Conservation (phyloP, 768 basidiomycete genomes). For the Russula earlei region DNA sequence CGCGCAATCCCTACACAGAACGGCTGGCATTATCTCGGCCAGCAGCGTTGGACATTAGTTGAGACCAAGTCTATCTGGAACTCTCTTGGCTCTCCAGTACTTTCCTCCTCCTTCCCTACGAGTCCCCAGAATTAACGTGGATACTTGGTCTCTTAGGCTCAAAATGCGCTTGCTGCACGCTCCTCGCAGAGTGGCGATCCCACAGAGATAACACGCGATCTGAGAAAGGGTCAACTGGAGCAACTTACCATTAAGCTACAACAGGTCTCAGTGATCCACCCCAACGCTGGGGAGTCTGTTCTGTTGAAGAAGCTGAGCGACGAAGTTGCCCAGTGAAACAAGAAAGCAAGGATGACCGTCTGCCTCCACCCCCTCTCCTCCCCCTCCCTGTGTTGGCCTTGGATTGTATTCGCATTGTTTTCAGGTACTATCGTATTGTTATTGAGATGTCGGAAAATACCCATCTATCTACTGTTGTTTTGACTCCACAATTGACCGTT, state of each 20-base stretch:
- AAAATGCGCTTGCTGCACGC: slow-evolving; percentile 22
- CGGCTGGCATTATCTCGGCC: slow-evolving; percentile 18
- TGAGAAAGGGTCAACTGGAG: slow-evolving; percentile 35
- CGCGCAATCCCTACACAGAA: background rate
- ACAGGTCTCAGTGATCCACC: background rate
- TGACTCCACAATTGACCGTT: background rate
- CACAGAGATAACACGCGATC: slow-evolving; percentile 29
- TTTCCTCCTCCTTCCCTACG: background rate
- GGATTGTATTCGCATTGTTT: background rate
- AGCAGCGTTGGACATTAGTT: slow-evolving; percentile 6
- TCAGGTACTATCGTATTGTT: background rate
- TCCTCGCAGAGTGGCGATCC: slow-evolving; percentile 26
- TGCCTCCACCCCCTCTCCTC: no score
- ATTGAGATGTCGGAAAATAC: background rate
- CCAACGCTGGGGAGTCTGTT: background rate
- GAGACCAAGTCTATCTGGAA: slow-evolving; percentile 10
- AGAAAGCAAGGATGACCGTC: background rate
- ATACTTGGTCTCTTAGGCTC: slow-evolving; percentile 10
- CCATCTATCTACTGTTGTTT: background rate
- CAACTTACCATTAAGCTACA: slow-evolving; percentile 29
- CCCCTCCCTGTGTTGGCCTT: no score
- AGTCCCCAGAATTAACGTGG: background rate
- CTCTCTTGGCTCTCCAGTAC: slow-evolving; percentile 22
- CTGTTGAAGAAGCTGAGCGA: slow-evolving; percentile 1
- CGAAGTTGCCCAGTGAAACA: no score